A percentile compares a stretch with the other conserved stretches of the same genome.
phyloP scores from a whole-genome alignment of 2,329 filamentous ascomycete species.

The Hypoxylon sp. region DNA sequence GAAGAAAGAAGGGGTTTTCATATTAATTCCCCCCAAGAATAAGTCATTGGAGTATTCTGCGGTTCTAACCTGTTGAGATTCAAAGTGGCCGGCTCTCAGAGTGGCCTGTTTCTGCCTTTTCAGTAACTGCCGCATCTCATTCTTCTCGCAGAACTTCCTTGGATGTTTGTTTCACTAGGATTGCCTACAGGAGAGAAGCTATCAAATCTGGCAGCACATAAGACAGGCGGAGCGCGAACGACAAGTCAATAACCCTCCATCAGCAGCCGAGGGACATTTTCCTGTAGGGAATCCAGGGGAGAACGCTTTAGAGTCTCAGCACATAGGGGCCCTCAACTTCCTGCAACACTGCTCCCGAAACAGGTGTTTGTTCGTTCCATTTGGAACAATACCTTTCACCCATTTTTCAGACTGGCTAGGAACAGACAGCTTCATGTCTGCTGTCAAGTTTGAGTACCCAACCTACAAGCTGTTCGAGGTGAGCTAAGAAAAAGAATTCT shows the following conservation, averaged over 20 bases:
- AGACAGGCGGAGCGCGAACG: slow-evolving; percentile 49
- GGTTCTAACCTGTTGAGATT: slow-evolving; percentile 46
- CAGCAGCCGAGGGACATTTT: slow-evolving; percentile 27
- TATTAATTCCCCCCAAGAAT: slow-evolving; percentile 52
- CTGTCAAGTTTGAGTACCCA: slow-evolving; percentile 68
- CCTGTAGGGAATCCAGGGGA: slow-evolving; percentile 12
- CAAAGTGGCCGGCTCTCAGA: slow-evolving; percentile 45
- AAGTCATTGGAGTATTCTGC: slow-evolving; percentile 45
- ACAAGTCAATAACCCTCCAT: slow-evolving; percentile 31
- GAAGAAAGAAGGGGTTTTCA: slow-evolving; percentile 51
- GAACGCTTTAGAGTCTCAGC: slow-evolving; percentile 26
- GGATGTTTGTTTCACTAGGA: slow-evolving; percentile 51
- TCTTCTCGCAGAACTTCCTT: slow-evolving; percentile 31
- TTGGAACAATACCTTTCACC: slow-evolving; percentile 54
- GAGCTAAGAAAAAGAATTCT: slow-evolving; percentile 56
- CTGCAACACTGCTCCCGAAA: slow-evolving; percentile 56
- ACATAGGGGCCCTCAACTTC: slow-evolving; percentile 43
- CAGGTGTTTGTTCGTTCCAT: slow-evolving; percentile 54
- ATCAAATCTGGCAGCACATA: slow-evolving; percentile 46
- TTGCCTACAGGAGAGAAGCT: slow-evolving; percentile 45
- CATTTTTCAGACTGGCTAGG: slow-evolving; percentile 36
- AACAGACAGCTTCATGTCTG: slow-evolving; percentile 69
- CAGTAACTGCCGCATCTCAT: slow-evolving; percentile 41
- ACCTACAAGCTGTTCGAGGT: slow-evolving; percentile 73
- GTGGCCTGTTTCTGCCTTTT: slow-evolving; percentile 39